Conservation (phyloP, 2,329 filamentous ascomycete species). For the Trichoderma sp. region DNA sequence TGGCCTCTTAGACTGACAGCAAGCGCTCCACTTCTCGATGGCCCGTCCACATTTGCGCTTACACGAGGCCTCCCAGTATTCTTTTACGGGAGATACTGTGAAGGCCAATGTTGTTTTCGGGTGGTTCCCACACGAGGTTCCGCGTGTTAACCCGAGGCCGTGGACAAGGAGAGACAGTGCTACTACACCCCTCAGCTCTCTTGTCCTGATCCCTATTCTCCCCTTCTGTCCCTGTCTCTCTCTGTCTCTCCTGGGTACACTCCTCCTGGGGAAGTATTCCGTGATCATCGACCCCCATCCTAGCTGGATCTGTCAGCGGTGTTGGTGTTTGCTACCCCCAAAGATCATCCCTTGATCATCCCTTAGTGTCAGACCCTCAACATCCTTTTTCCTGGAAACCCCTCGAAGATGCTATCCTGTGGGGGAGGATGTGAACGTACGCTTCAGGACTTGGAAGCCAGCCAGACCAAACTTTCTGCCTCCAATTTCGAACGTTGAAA, state of each 20-base stretch:
- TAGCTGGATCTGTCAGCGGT: not conserved
- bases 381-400: not conserved
- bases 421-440: not conserved
- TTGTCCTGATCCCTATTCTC: not conserved
- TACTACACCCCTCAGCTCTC: not conserved
- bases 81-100: slow-evolving; percentile 11
- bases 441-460: not conserved
- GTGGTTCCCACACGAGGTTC: slow-evolving; percentile 7
- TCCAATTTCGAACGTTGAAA: not conserved
- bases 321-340: slow-evolving; percentile 1
- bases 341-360: not conserved
- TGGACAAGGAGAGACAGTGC: slow-evolving; percentile 12
- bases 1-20: slow-evolving; percentile 25
- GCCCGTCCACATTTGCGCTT: slow-evolving; percentile 25
- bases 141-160: not conserved
- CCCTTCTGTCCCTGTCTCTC: not conserved
- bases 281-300: slow-evolving; percentile 7
- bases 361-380: not conserved
- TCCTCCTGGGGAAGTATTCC: not conserved
- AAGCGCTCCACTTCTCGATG: slow-evolving; percentile 21
- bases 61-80: slow-evolving; percentile 25
- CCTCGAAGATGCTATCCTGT: not conserved
- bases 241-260: not conserved
- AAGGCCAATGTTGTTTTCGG: slow-evolving; percentile 3
- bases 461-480: not conserved